Base-by-base conservation (phyloP, 257 asterid species). In the Capsicum baccatum region DNA sequence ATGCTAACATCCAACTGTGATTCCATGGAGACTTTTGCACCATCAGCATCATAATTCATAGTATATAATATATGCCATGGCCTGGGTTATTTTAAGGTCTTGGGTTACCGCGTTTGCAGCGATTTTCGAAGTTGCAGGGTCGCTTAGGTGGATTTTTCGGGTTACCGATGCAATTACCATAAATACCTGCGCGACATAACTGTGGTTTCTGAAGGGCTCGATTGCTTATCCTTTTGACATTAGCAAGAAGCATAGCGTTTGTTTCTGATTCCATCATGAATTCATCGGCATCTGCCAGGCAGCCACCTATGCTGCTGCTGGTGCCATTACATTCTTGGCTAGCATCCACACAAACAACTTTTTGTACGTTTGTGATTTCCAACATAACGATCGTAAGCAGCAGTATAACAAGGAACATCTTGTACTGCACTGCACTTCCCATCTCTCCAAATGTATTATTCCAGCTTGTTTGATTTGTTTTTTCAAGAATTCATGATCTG, bases 251-350 rank as follows among this genome's bases (percentile, higher is more conserved):
- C 44, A 39, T 3, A 39, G 44, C 44, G 44, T 39, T 39, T 14
- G 85, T 63, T 47, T 81, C 86, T 2, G 86, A 86, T 48, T 86
- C 90, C 87, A 88, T 84, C 21, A 74, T 16, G 58, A 84, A 86
- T 64, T 83, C 89, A 58, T 78, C 84, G 6, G 16, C 83, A 0
- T 57, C 84, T 10, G 9, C 62, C 50, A 74, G 8, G 62, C 67
- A 83, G 19, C 42, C 86, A 8, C 33, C 83, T 52, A 83, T 12
- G 71, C 47, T 64, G 44, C 44, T 68, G 73, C 10, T 66, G 57
- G 85, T 83, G 42, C 74, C 79, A 63, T 85, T 85, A 88, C 86
- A 79, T 58, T 50, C 66, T 52, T 3, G 69, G 47, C 73, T 69
- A 13, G 50, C 17, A 62, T 47, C 9, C n/a, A 2, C 59, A 55